Evolutionary conservation across 2,329 filamentous ascomycete species (phyloP).

Genomic region (Penicillium janthinellum): DNA sequence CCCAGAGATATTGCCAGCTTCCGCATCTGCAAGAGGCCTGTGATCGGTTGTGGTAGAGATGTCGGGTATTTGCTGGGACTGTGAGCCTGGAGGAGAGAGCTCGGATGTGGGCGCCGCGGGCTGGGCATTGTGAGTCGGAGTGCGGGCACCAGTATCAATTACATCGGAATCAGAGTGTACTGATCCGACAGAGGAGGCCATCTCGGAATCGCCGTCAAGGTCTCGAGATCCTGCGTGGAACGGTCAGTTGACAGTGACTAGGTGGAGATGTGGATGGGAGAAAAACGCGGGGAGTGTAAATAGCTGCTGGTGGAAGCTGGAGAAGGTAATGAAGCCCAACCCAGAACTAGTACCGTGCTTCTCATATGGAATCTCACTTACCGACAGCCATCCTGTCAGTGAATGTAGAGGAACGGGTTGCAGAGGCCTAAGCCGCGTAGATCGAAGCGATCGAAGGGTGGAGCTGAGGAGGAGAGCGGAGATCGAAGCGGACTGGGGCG

Average conservation of each 20-base stretch:
- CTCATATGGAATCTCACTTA: slow-evolving; percentile 8
- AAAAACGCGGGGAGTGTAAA: slow-evolving; percentile 1
- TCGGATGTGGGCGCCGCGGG: slow-evolving; percentile 41
- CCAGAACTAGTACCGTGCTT: background rate
- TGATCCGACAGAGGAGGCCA: slow-evolving; percentile 52
- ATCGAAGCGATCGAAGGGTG: background rate
- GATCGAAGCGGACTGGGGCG: slow-evolving; percentile 21
- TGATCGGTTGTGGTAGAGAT: slow-evolving; percentile 4
- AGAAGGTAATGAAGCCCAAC: background rate
- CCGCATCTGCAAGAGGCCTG: slow-evolving; percentile 8
- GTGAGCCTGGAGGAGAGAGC: slow-evolving; percentile 59
- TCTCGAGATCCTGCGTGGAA: slow-evolving; percentile 39
- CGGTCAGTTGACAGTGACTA: background rate
- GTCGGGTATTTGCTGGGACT: slow-evolving; percentile 34
- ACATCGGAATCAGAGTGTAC: slow-evolving; percentile 44
- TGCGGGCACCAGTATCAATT: slow-evolving; percentile 43
- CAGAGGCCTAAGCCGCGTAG: background rate
- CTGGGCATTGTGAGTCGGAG: slow-evolving; percentile 38
- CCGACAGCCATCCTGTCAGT: slow-evolving; percentile 26
- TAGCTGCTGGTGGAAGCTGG: slow-evolving; percentile 2
- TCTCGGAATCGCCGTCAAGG: slow-evolving; percentile 58
- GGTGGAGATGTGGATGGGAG: background rate
- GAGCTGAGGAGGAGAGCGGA: slow-evolving; percentile 12
- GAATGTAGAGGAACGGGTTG: background rate
- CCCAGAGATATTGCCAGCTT: slow-evolving; percentile 4